These are phyloP conservation scores for Cerrena zonata DNA, from an alignment of 1,284 basidiomycete species.

Conservation along the genomic window DNA sequence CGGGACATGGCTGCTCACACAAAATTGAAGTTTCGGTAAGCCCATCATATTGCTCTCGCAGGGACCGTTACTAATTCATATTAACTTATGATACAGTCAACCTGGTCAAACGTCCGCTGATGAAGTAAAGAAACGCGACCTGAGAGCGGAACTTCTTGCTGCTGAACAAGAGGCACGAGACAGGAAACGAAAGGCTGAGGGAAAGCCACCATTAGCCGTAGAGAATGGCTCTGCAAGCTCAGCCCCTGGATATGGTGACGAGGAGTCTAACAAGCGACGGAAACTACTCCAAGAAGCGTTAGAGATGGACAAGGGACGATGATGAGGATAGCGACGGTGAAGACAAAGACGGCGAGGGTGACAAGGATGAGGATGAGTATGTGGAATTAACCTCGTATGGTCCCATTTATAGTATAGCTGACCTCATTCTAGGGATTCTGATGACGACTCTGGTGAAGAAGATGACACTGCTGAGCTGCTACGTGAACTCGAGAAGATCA, in stretches of 20 bases:
- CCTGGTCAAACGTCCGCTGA: slow-evolving; percentile 73
- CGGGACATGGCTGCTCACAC: slow-evolving; percentile 89
- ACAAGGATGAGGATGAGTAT: slow-evolving; percentile 35
- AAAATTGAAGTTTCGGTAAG: slow-evolving; percentile 88
- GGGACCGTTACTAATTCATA: not conserved
- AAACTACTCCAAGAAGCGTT: slow-evolving; percentile 72
- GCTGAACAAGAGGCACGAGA: slow-evolving; percentile 81
- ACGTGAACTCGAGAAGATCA: slow-evolving; percentile 91
- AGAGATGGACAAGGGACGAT: slow-evolving; percentile 82
- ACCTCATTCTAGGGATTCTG: slow-evolving; percentile 27
- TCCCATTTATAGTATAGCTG: not conserved
- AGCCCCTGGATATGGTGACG: slow-evolving; percentile 19
- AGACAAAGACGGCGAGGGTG: slow-evolving; percentile 34
- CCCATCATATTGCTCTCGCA: slow-evolving; percentile 4
- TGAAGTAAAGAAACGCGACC: slow-evolving; percentile 75
- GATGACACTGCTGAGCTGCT: slow-evolving; percentile 90
- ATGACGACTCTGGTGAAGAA: slow-evolving; percentile 64
- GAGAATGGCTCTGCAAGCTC: slow-evolving; percentile 18
- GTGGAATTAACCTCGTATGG: slow-evolving; percentile 24
- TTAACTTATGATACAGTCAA: slow-evolving; percentile 46
- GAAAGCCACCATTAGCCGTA: slow-evolving; percentile 38
- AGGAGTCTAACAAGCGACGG: slow-evolving; percentile 28
- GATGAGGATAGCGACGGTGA: slow-evolving; percentile 67
- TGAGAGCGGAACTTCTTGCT: slow-evolving; percentile 73
- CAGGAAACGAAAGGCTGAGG: slow-evolving; percentile 85